Evolutionary conservation across 306 rosid species (phyloP).

Genomic region (Alnus glutinosa): DNA sequence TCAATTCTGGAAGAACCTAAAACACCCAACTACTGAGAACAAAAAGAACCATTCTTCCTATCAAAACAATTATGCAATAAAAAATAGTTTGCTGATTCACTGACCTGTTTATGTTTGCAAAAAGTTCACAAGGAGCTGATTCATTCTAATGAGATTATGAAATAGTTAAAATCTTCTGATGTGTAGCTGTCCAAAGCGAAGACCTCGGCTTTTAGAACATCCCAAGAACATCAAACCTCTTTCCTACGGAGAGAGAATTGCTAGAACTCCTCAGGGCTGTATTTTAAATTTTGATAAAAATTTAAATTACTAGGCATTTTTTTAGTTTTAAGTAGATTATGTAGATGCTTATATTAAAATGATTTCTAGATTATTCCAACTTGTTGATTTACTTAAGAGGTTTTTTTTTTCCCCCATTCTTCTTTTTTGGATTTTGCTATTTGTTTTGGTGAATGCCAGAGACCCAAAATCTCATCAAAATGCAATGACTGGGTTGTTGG

Average conservation of each 20-base stretch:
- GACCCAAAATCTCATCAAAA: slow-evolving; percentile 24
- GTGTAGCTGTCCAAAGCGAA: background rate
- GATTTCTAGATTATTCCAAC: background rate
- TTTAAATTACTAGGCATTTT: background rate
- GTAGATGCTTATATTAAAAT: background rate
- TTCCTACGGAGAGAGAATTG: background rate
- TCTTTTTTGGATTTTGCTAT: slow-evolving; percentile 24
- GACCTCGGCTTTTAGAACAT: background rate
- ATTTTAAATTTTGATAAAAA: background rate
- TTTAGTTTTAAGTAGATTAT: no score
- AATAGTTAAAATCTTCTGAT: background rate
- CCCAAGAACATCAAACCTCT: background rate
- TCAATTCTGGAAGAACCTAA: background rate
- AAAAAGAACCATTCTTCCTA: background rate
- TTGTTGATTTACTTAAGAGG: background rate
- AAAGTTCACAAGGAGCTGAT: background rate
- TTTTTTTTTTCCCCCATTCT: background rate
- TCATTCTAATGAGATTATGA: background rate
- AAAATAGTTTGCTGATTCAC: background rate
- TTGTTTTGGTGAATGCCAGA: slow-evolving; percentile 33
- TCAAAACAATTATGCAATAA: background rate
- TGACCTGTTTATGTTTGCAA: background rate
- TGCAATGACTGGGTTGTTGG: slow-evolving; percentile 19
- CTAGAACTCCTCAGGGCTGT: background rate
- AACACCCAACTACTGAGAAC: background rate